These are phyloP conservation scores for Dryadomyces quercivorus DNA, from an alignment of 2,329 filamentous ascomycete species.

Conservation along the genomic window DNA sequence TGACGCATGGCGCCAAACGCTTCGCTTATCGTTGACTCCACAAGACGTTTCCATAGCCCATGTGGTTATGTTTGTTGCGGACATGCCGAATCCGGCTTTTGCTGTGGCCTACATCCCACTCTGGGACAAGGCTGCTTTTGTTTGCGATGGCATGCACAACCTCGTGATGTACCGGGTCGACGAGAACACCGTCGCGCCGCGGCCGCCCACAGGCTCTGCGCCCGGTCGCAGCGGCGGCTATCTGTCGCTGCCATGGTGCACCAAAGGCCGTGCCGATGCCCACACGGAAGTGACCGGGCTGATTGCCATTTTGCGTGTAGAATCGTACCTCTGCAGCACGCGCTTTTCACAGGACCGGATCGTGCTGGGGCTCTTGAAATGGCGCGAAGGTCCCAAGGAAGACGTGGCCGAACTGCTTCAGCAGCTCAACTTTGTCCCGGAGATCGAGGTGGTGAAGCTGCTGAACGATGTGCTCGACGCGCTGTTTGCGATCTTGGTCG, in stretches of 20 bases:
- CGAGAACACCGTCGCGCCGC: slow-evolving; percentile 66
- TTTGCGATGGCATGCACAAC: slow-evolving; percentile 71
- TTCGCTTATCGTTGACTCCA: slow-evolving; percentile 67
- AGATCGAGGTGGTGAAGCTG: slow-evolving; percentile 95
- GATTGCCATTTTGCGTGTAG: slow-evolving; percentile 64
- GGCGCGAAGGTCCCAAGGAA: slow-evolving; percentile 64
- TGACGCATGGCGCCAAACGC: slow-evolving; percentile 76
- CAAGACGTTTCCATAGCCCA: slow-evolving; percentile 74
- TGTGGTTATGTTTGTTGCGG: slow-evolving; percentile 78
- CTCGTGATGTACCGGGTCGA: slow-evolving; percentile 84
- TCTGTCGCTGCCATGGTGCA: slow-evolving; percentile 68
- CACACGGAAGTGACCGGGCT: slow-evolving; percentile 67
- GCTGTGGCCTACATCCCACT: slow-evolving; percentile 86
- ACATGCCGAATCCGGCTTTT: slow-evolving; percentile 78
- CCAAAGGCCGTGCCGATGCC: slow-evolving; percentile 52
- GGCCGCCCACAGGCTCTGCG: slow-evolving; percentile 26
- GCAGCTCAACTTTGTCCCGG: slow-evolving; percentile 82
- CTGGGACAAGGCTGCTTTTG: slow-evolving; percentile 85
- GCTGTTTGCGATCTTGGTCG: slow-evolving; percentile 81
- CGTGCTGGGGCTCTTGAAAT: slow-evolving; percentile 71
- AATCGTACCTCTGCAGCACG: slow-evolving; percentile 88
- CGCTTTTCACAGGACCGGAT: slow-evolving; percentile 86
- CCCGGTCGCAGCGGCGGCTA: slow-evolving; percentile 69
- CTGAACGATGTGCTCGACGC: slow-evolving; percentile 80
- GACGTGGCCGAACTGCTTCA: slow-evolving; percentile 65